These are phyloP conservation scores for Ceratobasidium sp. DNA, from an alignment of 1,284 basidiomycete genomes.

Conservation along the genomic window DNA sequence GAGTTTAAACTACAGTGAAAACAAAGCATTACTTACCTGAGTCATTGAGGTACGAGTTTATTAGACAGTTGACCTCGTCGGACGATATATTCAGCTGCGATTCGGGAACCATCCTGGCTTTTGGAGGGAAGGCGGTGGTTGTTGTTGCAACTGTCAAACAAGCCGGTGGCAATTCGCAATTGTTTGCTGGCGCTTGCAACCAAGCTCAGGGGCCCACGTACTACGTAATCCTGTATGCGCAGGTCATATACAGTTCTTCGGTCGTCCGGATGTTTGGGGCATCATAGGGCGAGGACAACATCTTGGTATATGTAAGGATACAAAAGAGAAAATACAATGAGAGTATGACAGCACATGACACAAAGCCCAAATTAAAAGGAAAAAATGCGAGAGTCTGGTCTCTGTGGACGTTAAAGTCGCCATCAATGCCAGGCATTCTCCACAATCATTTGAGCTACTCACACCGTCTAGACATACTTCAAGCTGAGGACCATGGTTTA, in stretches of 20 bases:
- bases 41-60: conserved; percentile 83
- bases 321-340: neutral
- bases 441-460: neutral
- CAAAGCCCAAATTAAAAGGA: neutral
- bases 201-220: neutral
- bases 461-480: neutral
- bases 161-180: conserved; percentile 20
- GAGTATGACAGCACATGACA: neutral
- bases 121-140: conserved; percentile 24
- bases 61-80: conserved; percentile 85
- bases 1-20: conserved; percentile 37
- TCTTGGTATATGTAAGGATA: neutral
- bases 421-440: neutral
- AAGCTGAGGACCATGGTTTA: neutral
- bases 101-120: conserved; percentile 30
- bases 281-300: neutral
- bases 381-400: conserved; percentile 24
- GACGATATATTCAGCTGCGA: conserved; percentile 64
- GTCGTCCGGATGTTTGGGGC: neutral
- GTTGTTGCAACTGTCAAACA: conserved; percentile 35
- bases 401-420: neutral
- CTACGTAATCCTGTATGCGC: conserved; percentile 35
- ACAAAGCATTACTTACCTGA: conserved; percentile 62
- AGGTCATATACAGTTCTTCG: conserved; percentile 31
- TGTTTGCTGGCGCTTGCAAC: conserved; percentile 3